phyloP scores from a whole-genome alignment of 2,329 filamentous ascomycete species.

The Fusarium heterosporum region DNA sequence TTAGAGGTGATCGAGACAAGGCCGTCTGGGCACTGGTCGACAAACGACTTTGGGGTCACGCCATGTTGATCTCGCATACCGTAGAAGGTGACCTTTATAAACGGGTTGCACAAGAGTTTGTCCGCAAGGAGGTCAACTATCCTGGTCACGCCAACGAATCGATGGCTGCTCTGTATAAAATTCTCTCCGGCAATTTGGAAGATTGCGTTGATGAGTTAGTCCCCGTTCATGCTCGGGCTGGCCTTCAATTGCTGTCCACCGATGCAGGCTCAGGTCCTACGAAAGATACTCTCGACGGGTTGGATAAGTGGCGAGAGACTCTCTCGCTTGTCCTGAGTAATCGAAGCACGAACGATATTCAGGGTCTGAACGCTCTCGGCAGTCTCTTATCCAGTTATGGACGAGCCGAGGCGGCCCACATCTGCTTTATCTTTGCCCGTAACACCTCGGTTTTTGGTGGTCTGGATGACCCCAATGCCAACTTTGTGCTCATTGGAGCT shows the following conservation, averaged over 20 bases:
- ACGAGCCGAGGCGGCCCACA: constrained; percentile 89
- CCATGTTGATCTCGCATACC: constrained; percentile 85
- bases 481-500: constrained; percentile 86
- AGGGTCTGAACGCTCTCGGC: constrained; percentile 83
- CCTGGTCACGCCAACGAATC: constrained; percentile 84
- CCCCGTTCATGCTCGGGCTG: constrained; percentile 89
- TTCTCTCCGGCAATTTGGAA: constrained; percentile 92
- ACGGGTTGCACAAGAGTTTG: constrained; percentile 93
- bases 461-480: constrained; percentile 80
- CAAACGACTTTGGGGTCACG: constrained; percentile 94
- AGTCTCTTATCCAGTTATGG: constrained; percentile 87
- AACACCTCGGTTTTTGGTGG: constrained; percentile 79
- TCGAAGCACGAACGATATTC: constrained; percentile 81
- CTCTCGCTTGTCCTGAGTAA: constrained; percentile 88
- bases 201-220: constrained; percentile 97
- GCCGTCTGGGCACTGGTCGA: constrained; percentile 95
- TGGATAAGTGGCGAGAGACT: constrained; percentile 96
- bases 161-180: constrained; percentile 89
- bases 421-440: constrained; percentile 91
- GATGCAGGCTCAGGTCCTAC: constrained; percentile 69
- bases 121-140: constrained; percentile 92
- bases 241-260: constrained; percentile 90
- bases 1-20: constrained; percentile 86
- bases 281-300: constrained; percentile 81
- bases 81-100: constrained; percentile 88